Evolutionary conservation across 2,329 filamentous ascomycete species (phyloP).

Genomic region (Sporothrix pallida): DNA sequence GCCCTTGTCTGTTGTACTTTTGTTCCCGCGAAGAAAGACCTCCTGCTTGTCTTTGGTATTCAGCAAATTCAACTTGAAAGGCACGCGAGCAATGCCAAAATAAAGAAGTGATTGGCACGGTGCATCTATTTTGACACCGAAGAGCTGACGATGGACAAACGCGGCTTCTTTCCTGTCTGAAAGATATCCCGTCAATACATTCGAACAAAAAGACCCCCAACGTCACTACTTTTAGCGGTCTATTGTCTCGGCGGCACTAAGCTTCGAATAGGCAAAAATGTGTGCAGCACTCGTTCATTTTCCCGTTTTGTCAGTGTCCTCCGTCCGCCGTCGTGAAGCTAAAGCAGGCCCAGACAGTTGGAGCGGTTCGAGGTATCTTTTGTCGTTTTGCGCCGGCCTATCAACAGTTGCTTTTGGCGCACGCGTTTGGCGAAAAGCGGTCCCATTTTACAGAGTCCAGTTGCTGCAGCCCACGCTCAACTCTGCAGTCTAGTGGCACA

Average conservation of each 20-base stretch:
- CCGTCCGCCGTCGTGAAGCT: conserved; percentile 11
- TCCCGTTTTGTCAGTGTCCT: conserved; percentile 2
- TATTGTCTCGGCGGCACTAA: background rate
- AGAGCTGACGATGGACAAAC: background rate
- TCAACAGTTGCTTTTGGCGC: conserved; percentile 20
- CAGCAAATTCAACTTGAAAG: no score
- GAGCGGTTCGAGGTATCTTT: no score
- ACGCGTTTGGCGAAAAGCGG: conserved; percentile 16
- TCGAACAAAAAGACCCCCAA: background rate
- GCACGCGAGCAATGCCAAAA: conserved; percentile 3
- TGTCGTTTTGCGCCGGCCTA: background rate
- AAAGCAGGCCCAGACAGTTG: background rate
- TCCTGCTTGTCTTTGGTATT: background rate
- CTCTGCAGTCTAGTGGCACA: conserved; percentile 3
- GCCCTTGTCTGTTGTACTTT: background rate
- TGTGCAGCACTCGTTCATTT: conserved; percentile 15
- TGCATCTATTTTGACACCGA: background rate
- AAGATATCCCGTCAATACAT: background rate
- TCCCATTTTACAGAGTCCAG: background rate
- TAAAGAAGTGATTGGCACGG: background rate
- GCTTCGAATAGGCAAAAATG: background rate
- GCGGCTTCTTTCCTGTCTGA: background rate
- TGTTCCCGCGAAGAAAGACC: background rate
- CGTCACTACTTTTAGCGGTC: background rate
- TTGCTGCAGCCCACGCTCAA: background rate